These are phyloP conservation scores for Posidonia australis DNA, from an alignment of 106 monocot species.

Conservation along the genomic window DNA sequence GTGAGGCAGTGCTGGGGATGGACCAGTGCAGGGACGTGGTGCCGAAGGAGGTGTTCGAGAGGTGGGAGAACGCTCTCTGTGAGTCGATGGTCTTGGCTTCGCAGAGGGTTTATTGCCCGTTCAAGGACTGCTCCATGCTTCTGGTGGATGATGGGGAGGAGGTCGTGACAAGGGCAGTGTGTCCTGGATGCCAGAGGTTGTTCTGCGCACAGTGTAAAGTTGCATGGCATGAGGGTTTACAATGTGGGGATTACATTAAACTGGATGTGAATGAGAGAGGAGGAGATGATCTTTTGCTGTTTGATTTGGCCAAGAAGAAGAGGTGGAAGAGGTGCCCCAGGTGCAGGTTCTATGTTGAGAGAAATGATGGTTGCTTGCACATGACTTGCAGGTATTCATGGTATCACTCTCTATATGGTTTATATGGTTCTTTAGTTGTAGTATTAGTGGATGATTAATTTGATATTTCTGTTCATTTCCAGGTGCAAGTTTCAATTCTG, in stretches of 20 bases:
- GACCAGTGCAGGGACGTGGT: constrained; percentile 7
- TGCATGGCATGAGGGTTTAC: constrained; percentile 35
- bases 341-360: constrained; percentile 61
- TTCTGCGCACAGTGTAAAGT: constrained; percentile 55
- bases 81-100: constrained; percentile 19
- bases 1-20: background rate
- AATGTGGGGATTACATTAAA: constrained; percentile 20
- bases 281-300: constrained; percentile 34
- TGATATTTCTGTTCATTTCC: background rate
- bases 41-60: constrained; percentile 20
- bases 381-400: constrained; percentile 43
- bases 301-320: constrained; percentile 29
- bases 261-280: constrained; percentile 20
- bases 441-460: background rate
- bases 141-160: constrained; percentile 17
- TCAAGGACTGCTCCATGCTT: constrained; percentile 42
- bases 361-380: constrained; percentile 36
- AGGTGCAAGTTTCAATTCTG: constrained; percentile 13
- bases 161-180: constrained; percentile 26
- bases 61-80: constrained; percentile 26
- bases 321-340: constrained; percentile 51
- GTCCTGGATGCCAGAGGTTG: constrained; percentile 34
- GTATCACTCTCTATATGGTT: background rate
- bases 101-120: constrained; percentile 32
- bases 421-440: background rate